Conservation (phyloP, 2,329 filamentous ascomycete genomes). For the Ascosphaera pollenicola region DNA sequence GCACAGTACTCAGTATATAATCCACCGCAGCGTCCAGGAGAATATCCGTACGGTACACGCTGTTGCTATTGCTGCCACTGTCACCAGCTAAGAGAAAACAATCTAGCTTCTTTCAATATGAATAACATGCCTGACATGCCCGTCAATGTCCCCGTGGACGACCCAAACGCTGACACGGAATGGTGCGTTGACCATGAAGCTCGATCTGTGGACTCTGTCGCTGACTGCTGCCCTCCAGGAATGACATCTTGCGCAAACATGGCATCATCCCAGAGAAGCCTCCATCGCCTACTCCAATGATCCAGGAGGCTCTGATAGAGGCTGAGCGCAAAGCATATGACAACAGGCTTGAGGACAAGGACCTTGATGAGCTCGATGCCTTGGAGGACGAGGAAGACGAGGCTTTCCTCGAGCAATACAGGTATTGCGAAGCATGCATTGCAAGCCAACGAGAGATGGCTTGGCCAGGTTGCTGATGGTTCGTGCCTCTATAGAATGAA, state of each 20-base stretch:
- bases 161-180: constrained; percentile 95
- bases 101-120: constrained; percentile 11
- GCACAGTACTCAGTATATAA: no score
- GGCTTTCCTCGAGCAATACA: constrained; percentile 67
- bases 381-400: constrained; percentile 94
- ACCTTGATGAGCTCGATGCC: constrained; percentile 78
- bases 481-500: constrained; percentile 34
- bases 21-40: no score
- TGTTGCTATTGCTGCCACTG: constrained; percentile 2
- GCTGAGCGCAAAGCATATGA: constrained; percentile 69
- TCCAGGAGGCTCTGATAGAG: constrained; percentile 80
- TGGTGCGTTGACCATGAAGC: no score
- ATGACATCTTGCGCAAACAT: constrained; percentile 93
- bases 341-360: constrained; percentile 82
- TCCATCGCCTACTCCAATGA: constrained; percentile 82
- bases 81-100: constrained; percentile 4
- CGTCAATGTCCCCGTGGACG: constrained; percentile 65
- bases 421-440: constrained; percentile 18
- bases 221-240: constrained; percentile 35
- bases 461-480: neutral
- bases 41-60: neutral
- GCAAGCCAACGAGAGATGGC: constrained; percentile 1
- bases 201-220: constrained; percentile 6
- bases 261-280: constrained; percentile 96
- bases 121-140: constrained; percentile 24